Base-by-base conservation (phyloP, 1,139 yeast species). In the Lodderomyces metapsilosis region DNA sequence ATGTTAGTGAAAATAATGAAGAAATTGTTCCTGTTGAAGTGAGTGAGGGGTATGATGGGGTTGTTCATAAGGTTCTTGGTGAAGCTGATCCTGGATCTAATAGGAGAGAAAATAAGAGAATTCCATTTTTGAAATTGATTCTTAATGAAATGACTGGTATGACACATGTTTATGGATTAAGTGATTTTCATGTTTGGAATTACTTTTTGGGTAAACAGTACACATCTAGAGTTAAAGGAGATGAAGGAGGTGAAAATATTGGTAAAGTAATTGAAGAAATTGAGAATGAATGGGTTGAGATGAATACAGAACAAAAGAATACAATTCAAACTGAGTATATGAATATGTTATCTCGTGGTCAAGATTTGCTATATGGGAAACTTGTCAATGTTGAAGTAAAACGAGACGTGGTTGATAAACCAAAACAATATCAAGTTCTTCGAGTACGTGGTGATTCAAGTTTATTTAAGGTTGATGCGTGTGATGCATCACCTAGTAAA, bases 281-380 rank as follows among this genome's bases (percentile, higher is more conserved):
- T 40, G 36, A 35, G 27, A 12, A 27, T 6, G 35, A 43, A 28
- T 69, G 75, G 75, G 55, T 57, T 10, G 43, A 37, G 9, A 43
- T 68, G 58, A 46, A 52, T 9, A 43, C 47, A 25, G 57, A 52
- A 10, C 58, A 58, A 34, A 59, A 58, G 18, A 16, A 10, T 12
- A 40, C 37, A 5, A 56, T 58, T 31, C 42, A 61, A 6, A 53
- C 47, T 15, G 69, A 64, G 34, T 68, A 66, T 40, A 52, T 57
- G 18, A 48, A 53, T 9, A 47, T 68, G n/a, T 43, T 65, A 36
- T 48, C 51, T 24, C 48, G 45, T 28, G 76, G 75, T 0, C 52
- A 56, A 35, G 69, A 64, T 42, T 56, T 68, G 23, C 50, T 57
- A 34, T 50, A 50, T 33, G 76, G 76, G 2, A 42, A 61, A 44